phyloP scores from a whole-genome alignment of 2,329 filamentous ascomycete species.

The Neonectria faginata region DNA sequence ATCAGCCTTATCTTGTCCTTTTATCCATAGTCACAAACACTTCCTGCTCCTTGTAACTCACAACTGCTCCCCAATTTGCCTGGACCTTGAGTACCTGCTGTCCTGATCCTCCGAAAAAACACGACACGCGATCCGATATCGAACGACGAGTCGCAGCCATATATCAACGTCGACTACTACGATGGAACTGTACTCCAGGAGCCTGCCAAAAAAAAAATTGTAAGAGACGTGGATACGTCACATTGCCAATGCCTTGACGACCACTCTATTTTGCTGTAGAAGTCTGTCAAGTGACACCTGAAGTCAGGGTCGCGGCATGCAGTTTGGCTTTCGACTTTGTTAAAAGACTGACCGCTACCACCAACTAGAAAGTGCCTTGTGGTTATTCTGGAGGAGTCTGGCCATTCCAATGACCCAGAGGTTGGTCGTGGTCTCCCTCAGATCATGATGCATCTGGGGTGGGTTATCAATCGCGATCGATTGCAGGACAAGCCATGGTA shows the following conservation, averaged over 20 bases:
- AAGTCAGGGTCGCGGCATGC: not conserved
- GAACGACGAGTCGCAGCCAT: not conserved
- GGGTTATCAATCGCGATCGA: not conserved
- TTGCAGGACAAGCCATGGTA: not conserved
- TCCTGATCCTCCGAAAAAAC: not conserved
- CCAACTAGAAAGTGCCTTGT: not conserved
- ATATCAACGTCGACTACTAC: not conserved
- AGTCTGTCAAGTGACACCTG: conserved; percentile 1
- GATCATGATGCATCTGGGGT: not conserved
- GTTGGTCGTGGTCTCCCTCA: not conserved
- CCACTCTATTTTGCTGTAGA: not conserved
- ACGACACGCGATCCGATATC: not conserved
- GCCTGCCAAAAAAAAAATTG: no score
- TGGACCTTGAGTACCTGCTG: not conserved
- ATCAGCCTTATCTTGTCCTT: no score
- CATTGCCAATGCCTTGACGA: not conserved
- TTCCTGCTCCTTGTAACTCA: not conserved
- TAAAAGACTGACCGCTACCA: not conserved
- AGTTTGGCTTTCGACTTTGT: not conserved
- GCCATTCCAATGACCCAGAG: no score
- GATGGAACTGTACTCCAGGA: not conserved
- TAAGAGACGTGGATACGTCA: no score
- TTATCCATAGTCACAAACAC: not conserved
- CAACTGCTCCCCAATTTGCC: not conserved
- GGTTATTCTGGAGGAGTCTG: not conserved